phyloP scores from a whole-genome alignment of 2,329 filamentous ascomycete species.

The Sporothrix pallida region DNA sequence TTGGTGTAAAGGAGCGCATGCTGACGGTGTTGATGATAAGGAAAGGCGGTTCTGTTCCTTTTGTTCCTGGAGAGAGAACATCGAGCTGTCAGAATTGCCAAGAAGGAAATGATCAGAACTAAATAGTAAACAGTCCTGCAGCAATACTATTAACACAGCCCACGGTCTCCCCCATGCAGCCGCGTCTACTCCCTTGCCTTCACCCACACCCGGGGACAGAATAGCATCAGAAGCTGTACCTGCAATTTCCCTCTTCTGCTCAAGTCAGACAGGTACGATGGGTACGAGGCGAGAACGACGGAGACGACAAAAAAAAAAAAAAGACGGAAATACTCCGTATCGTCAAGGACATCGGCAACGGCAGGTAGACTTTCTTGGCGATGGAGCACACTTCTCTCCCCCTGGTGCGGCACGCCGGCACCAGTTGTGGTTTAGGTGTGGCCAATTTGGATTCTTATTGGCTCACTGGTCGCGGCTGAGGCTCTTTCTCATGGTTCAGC shows the following conservation, averaged over 20 bases:
- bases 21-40: too few relatives aligned
- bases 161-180: background rate
- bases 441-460: background rate
- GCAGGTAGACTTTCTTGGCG: background rate
- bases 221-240: background rate
- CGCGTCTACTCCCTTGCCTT: background rate
- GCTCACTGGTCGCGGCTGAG: background rate
- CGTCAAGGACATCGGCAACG: background rate
- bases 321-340: background rate
- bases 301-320: too few relatives aligned
- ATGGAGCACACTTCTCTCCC: background rate
- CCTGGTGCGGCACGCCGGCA: conserved; percentile 1
- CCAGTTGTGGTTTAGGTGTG: background rate
- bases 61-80: too few relatives aligned
- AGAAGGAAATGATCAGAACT: background rate
- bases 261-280: conserved; percentile 9
- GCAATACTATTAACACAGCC: background rate
- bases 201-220: background rate
- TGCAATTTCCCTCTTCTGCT: background rate
- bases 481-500: background rate
- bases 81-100: background rate
- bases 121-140: background rate
- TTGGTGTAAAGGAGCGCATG: background rate
- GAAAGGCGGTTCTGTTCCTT: too few relatives aligned
- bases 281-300: background rate